Conservation (phyloP, 371 early-diverging fungal species). For the Fennellomyces sp. region DNA sequence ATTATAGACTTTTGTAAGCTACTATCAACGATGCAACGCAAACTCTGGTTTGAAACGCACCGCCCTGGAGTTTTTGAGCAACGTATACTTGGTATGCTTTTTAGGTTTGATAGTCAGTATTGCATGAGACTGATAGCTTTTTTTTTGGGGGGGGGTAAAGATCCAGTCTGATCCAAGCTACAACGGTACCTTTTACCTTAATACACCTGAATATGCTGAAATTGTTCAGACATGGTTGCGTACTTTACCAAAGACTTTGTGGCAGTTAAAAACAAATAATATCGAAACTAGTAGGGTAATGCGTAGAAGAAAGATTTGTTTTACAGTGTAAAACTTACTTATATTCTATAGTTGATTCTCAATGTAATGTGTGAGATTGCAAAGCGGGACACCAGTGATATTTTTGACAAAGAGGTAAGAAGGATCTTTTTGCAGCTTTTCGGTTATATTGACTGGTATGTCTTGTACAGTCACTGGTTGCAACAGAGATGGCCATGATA, state of each 20-base stretch:
- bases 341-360: slow-evolving; percentile 18
- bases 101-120: not conserved
- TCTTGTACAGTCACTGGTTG: slow-evolving; percentile 30
- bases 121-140: not conserved
- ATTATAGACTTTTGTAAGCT: slow-evolving; percentile 33
- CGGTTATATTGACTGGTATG: too few relatives aligned
- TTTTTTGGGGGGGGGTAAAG: slow-evolving; percentile 13
- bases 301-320: slow-evolving; percentile 22
- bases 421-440: too few relatives aligned
- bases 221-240: slow-evolving; percentile 36
- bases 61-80: slow-evolving; percentile 41
- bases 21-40: slow-evolving; percentile 36
- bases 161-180: slow-evolving; percentile 44
- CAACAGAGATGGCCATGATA: slow-evolving; percentile 42
- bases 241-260: slow-evolving; percentile 58
- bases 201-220: slow-evolving; percentile 20
- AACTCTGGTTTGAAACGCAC: slow-evolving; percentile 42
- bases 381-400: slow-evolving; percentile 28
- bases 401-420: slow-evolving; percentile 29
- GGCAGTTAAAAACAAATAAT: slow-evolving; percentile 52
- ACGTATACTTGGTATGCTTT: slow-evolving; percentile 38
- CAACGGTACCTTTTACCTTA: slow-evolving; percentile 27
- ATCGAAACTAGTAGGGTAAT: slow-evolving; percentile 52
- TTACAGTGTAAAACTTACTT: not conserved
- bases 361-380: slow-evolving; percentile 40